Percentiles rank a stretch among this genome's conserved stretches.
Conservation (phyloP, 176 grass and related monocot genomes). For the Aegilops sharonensis region DNA sequence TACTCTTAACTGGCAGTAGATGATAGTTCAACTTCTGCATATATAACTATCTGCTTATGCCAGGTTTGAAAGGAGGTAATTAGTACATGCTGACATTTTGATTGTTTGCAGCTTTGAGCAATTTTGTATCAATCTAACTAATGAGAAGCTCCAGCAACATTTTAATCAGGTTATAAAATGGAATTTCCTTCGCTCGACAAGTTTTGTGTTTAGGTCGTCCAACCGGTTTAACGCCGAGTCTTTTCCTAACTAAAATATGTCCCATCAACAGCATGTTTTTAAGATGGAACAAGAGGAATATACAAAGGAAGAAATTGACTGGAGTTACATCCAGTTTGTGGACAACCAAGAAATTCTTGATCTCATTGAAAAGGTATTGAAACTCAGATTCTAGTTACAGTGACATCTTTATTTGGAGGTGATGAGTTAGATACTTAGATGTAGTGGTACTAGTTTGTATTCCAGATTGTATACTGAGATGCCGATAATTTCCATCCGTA, state of each 20-base stretch:
- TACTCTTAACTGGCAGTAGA: conserved; percentile 10
- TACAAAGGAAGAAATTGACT: conserved; percentile 96
- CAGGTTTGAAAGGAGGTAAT: background rate
- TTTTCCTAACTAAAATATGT: conserved; percentile 23
- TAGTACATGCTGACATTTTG: conserved; percentile 33
- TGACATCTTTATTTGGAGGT: background rate
- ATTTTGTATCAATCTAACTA: conserved; percentile 98
- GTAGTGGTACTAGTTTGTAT: background rate
- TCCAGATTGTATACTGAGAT: background rate
- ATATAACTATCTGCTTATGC: conserved; percentile 11
- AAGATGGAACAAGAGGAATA: conserved; percentile 99
- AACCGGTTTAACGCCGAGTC: background rate
- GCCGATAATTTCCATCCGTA: background rate
- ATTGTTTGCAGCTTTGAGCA: conserved; percentile 88
- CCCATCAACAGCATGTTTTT: conserved; percentile 89
- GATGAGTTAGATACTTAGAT: conserved; percentile 11
- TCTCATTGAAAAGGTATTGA: conserved; percentile 92
- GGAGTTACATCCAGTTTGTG: conserved; percentile 96
- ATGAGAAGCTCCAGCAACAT: conserved; percentile 98
- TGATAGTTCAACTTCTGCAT: conserved; percentile 5
- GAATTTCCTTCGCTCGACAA: background rate
- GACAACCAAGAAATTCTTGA: conserved; percentile 99
- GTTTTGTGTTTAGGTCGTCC: conserved; percentile 24
- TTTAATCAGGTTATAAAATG: conserved; percentile 81
- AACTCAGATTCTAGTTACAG: conserved; percentile 10